phyloP scores from a whole-genome alignment of 2,329 filamentous ascomycete species.

The Clarireedia monteithiana region DNA sequence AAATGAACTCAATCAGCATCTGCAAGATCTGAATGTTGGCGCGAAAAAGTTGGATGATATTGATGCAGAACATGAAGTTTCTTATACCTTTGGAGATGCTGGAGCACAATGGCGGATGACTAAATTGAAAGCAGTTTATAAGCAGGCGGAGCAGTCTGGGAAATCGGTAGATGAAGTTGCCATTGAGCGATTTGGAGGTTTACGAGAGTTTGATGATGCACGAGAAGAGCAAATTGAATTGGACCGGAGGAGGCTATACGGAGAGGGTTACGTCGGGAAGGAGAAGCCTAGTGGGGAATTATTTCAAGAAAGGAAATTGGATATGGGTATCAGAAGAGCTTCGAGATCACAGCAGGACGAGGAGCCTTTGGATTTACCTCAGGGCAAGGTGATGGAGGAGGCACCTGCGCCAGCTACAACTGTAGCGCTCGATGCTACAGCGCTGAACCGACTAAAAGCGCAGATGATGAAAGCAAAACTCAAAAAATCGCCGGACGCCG shows the following conservation, averaged over 20 bases:
- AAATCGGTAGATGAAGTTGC: slow-evolving; percentile 76
- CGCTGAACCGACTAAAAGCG: slow-evolving; percentile 82
- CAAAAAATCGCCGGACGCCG: slow-evolving; percentile 65
- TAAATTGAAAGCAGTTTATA: slow-evolving; percentile 80
- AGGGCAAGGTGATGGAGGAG: slow-evolving; percentile 53
- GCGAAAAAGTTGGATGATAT: slow-evolving; percentile 43
- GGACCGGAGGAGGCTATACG: slow-evolving; percentile 75
- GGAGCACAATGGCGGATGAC: slow-evolving; percentile 96
- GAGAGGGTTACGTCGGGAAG: slow-evolving; percentile 74
- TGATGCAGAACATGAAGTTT: slow-evolving; percentile 52
- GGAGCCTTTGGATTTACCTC: slow-evolving; percentile 33
- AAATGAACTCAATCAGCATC: slow-evolving; percentile 70
- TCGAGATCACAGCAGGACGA: slow-evolving; percentile 30
- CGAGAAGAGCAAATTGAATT: slow-evolving; percentile 89
- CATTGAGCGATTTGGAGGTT: slow-evolving; percentile 68
- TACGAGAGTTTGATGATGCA: slow-evolving; percentile 85
- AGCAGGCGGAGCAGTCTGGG: slow-evolving; percentile 65
- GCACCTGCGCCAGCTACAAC: slow-evolving; percentile 39
- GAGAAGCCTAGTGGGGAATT: slow-evolving; percentile 84
- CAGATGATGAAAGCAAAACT: slow-evolving; percentile 95
- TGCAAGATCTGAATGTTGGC: slow-evolving; percentile 51
- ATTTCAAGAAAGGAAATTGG: slow-evolving; percentile 65
- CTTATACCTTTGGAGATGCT: slow-evolving; percentile 81
- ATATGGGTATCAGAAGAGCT: slow-evolving; percentile 42
- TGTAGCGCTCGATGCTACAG: slow-evolving; percentile 61